A percentile compares a stretch with the other conserved stretches of the same genome.
Evolutionary conservation across 1,139 yeast genomes (phyloP).

Genomic region (Yamadazyma mexicana): DNA sequence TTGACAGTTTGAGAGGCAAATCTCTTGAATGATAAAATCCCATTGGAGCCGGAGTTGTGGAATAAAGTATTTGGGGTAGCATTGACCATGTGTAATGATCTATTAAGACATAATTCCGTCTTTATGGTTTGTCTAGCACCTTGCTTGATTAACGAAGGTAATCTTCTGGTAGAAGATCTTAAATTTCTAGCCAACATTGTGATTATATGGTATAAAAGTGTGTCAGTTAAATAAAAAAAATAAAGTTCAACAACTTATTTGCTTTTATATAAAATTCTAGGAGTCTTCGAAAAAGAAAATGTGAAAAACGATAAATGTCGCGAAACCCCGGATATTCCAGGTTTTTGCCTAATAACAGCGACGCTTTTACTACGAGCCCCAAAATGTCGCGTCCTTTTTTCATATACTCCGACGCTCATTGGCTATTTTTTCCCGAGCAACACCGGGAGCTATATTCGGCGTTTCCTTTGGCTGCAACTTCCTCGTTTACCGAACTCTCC

Average conservation of each 20-base stretch:
- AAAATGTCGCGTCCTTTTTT: slow-evolving; percentile 1
- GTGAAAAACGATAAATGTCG: slow-evolving; percentile 1
- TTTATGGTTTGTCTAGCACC: slow-evolving; percentile 13
- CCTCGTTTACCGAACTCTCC: background rate
- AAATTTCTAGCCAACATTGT: slow-evolving; percentile 26
- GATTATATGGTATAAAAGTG: background rate
- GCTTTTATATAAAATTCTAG: slow-evolving; percentile 2
- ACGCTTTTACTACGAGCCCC: background rate
- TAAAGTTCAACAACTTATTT: background rate
- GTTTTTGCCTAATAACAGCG: background rate
- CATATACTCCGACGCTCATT: slow-evolving; percentile 1
- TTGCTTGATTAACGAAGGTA: slow-evolving; percentile 14
- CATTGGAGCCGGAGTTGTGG: background rate
- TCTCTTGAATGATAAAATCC: slow-evolving; percentile 25
- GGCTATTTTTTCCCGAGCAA: background rate
- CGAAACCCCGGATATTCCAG: slow-evolving; percentile 1
- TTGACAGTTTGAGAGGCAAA: slow-evolving; percentile 59
- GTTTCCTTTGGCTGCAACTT: slow-evolving; percentile 1
- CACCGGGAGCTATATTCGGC: slow-evolving; percentile 1
- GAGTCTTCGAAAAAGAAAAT: slow-evolving; percentile 1
- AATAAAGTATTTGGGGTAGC: background rate
- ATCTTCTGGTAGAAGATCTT: slow-evolving; percentile 19
- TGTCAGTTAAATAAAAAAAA: background rate
- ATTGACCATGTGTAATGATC: slow-evolving; percentile 15
- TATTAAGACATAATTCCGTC: slow-evolving; percentile 13